A percentile compares a stretch with the other conserved stretches of the same genome.
Conservation (phyloP, 306 rosid genomes). For the Rosa persica region DNA sequence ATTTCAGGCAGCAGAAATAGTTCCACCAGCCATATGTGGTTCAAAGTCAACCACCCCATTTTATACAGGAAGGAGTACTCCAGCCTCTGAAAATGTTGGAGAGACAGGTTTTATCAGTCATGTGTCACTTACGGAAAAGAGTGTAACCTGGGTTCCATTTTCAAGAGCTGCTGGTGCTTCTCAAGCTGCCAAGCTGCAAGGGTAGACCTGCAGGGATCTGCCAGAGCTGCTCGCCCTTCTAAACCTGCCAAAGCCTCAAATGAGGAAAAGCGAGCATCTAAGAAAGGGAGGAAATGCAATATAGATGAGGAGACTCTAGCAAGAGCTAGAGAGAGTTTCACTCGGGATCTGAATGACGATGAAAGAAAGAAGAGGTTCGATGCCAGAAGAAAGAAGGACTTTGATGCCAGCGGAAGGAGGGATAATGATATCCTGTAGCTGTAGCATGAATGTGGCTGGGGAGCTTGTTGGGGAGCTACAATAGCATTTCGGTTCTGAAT, state of each 20-base stretch:
- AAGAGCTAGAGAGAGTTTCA: not conserved
- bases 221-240: conserved; percentile 54
- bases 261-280: conserved; percentile 60
- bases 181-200: conserved; percentile 73
- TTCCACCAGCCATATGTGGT: conserved; percentile 70
- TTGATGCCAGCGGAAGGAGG: conserved; percentile 20
- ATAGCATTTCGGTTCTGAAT: conserved; percentile 26
- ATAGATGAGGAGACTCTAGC: not conserved
- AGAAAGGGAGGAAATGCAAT: not conserved
- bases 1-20: conserved; percentile 71
- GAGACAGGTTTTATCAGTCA: conserved; percentile 28
- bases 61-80: conserved; percentile 39
- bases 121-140: conserved; percentile 33
- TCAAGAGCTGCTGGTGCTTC: conserved; percentile 64
- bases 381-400: conserved; percentile 43
- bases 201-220: conserved; percentile 80
- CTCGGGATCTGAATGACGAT: not conserved
- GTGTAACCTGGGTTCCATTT: conserved; percentile 74
- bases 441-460: conserved; percentile 39
- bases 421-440: conserved; percentile 37
- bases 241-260: conserved; percentile 19
- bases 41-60: conserved; percentile 46
- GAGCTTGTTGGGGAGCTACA: conserved; percentile 25
- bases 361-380: conserved; percentile 23
- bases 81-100: conserved; percentile 45